Conservation (phyloP, 495 filamentous ascomycete species). For the Xylaria sp. region DNA sequence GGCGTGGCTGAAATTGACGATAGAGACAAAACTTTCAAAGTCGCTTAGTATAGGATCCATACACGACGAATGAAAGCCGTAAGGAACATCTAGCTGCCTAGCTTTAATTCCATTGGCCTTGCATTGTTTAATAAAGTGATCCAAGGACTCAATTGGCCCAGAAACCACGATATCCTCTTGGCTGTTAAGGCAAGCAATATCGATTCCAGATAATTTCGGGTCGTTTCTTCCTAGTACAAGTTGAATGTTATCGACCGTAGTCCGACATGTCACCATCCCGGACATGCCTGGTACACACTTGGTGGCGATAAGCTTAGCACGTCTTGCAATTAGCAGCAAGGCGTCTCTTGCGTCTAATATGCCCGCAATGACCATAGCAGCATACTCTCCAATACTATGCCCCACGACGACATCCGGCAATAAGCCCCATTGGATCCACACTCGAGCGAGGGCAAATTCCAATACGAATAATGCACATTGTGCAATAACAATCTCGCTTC, state of each 20-base stretch:
- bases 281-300: conserved; percentile 24
- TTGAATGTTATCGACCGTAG: conserved; percentile 12
- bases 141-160: conserved; percentile 27
- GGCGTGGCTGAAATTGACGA: background rate
- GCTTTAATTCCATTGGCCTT: conserved; percentile 21
- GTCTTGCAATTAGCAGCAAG: conserved; percentile 26
- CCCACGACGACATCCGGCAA: conserved; percentile 51
- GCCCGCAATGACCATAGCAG: conserved; percentile 27
- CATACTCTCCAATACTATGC: conserved; percentile 42
- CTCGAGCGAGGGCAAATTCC: conserved; percentile 55
- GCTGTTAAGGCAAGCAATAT: conserved; percentile 32
- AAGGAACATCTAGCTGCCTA: conserved; percentile 27
- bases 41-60: conserved; percentile 32
- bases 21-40: background rate
- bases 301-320: conserved; percentile 30
- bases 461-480: conserved; percentile 55
- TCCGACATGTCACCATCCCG: conserved; percentile 31
- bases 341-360: conserved; percentile 22
- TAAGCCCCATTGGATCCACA: conserved; percentile 57
- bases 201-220: conserved; percentile 9
- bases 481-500: conserved; percentile 42
- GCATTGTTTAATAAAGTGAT: conserved; percentile 17
- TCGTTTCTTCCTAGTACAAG: background rate
- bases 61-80: conserved; percentile 29
- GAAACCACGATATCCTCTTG: conserved; percentile 30